Evolutionary conservation across 352 stramenopile genomes (phyloP).

Genomic region (Pythium insidiosum): DNA sequence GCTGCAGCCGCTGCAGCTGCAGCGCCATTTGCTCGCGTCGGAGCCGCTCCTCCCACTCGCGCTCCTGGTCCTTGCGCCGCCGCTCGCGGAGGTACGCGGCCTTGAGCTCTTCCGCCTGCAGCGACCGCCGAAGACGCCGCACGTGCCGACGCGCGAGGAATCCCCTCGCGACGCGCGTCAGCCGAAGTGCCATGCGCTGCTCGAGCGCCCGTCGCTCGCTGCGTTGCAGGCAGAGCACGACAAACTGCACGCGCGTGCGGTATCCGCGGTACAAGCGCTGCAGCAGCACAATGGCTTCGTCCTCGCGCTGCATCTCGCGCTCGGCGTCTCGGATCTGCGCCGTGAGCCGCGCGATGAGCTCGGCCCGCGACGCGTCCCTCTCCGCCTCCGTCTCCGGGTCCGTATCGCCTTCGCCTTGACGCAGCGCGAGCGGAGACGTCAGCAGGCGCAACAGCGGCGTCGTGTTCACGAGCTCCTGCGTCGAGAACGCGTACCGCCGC

Average conservation of each 20-base stretch:
- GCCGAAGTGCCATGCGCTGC: slow-evolving; percentile 16
- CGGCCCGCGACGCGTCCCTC: slow-evolving; percentile 10
- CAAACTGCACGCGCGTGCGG: slow-evolving; percentile 25
- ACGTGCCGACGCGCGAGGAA: slow-evolving; percentile 30
- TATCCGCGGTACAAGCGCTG: slow-evolving; percentile 52
- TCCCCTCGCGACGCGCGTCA: slow-evolving; percentile 28
- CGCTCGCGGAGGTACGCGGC: slow-evolving; percentile 49
- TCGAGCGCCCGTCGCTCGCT: slow-evolving; percentile 24
- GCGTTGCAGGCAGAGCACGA: slow-evolving; percentile 26
- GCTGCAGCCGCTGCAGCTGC: slow-evolving; percentile 31
- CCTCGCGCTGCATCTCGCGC: slow-evolving; percentile 28
- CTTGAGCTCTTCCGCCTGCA: slow-evolving; percentile 36
- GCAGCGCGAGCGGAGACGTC: slow-evolving; percentile 30
- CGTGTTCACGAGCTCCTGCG: slow-evolving; percentile 12
- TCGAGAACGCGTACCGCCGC: slow-evolving; percentile 24
- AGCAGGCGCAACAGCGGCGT: slow-evolving; percentile 46
- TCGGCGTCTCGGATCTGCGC: slow-evolving; percentile 22
- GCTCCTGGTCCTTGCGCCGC: slow-evolving; percentile 40
- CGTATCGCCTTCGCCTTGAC: no score
- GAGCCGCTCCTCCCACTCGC: slow-evolving; percentile 42
- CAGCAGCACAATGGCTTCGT: slow-evolving; percentile 32
- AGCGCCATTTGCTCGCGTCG: slow-evolving; percentile 53
- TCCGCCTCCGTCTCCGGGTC: neutral
- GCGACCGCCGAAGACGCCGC: slow-evolving; percentile 17
- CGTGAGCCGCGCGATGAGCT: slow-evolving; percentile 33